A percentile compares a stretch with the other conserved stretches of the same genome.
These are phyloP conservation scores for Gossypium davidsonii DNA, from an alignment of 441 rosid species.

Conservation along the genomic window DNA sequence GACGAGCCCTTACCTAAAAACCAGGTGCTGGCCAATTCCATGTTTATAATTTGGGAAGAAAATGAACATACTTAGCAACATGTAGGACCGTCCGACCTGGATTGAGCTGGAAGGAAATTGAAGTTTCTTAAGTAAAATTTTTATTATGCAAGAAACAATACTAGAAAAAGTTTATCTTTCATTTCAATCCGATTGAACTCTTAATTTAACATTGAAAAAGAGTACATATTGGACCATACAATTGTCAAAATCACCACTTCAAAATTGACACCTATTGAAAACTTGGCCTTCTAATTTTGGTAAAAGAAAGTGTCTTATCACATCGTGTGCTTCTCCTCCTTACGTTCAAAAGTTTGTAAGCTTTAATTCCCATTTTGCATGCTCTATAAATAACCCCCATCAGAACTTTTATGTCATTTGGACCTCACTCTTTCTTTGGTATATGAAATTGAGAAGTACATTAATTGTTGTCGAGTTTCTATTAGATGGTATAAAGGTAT, in stretches of 20 bases:
- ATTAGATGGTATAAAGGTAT: background rate
- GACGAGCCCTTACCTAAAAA: background rate
- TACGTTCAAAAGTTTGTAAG: background rate
- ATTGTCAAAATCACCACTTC: background rate
- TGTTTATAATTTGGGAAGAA: background rate
- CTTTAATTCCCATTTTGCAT: background rate
- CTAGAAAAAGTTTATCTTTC: too few relatives aligned
- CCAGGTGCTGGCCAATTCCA: background rate
- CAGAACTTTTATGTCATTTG: background rate
- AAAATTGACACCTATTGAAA: background rate
- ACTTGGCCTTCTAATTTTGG: constrained; percentile 20
- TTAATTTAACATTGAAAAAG: too few relatives aligned
- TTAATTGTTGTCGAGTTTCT: background rate
- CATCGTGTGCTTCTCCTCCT: background rate
- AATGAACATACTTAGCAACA: background rate
- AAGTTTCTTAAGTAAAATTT: too few relatives aligned
- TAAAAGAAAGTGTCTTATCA: constrained; percentile 21
- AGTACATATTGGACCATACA: too few relatives aligned
- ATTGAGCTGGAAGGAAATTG: too few relatives aligned
- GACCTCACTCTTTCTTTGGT: background rate
- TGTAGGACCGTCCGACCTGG: too few relatives aligned
- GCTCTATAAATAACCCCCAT: background rate
- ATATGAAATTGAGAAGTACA: background rate
- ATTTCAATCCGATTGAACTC: too few relatives aligned
- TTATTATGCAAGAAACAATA: too few relatives aligned